Evolutionary conservation across 176 grass and related monocot species (phyloP), one percentile per base, ranked within the genome.

Genomic region (Bromus sterilis): DNA sequence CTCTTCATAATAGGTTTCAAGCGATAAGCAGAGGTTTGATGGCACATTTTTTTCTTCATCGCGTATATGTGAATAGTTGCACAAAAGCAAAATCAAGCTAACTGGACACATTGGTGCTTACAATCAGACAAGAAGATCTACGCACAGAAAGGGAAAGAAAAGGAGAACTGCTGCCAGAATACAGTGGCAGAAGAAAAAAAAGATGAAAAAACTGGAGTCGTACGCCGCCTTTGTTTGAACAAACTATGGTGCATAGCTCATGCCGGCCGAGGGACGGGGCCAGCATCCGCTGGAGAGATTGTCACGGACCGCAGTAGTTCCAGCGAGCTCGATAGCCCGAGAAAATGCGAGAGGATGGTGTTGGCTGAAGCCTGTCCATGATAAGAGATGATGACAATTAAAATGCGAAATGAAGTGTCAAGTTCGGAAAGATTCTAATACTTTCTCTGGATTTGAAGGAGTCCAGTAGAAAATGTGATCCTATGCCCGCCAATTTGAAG

Each of bases 271-370:
- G 90, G 89, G 23, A 82, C n/a, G 14, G 88, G 79, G 23, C 66
- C 43, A 65, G 68, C 67, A 78, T 89, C 84, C 37, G 80, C 24
- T 71, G 78, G 70, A 59, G 92, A 80, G 53, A 87, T 56, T 28
- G 92, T 90, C 15, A 99, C 93, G 11, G 91, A 84, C 25, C 89
- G 86, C 57, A 93, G 73, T 32, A 95, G 79, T 78, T 99, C 96
- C 60, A 99, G 77, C 41, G 91, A 91, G 87, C 55, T 91, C 18
- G 83, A 90, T 16, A 95, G 69, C 23, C 96, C 96, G n/a, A 95
- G 77, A 71, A 99, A 93, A 88, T 99, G 96, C 11, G 93, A 95
- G 43, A 93, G 87, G 44, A 95, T 90, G 10, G 91, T 93, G 51
- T 99, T 99, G 41, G 87, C 91, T 82, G 92, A 99, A 80, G 96